These are phyloP conservation scores for Beauveria asiatica DNA, from an alignment of 2,329 filamentous ascomycete genomes.

Conservation along the genomic window DNA sequence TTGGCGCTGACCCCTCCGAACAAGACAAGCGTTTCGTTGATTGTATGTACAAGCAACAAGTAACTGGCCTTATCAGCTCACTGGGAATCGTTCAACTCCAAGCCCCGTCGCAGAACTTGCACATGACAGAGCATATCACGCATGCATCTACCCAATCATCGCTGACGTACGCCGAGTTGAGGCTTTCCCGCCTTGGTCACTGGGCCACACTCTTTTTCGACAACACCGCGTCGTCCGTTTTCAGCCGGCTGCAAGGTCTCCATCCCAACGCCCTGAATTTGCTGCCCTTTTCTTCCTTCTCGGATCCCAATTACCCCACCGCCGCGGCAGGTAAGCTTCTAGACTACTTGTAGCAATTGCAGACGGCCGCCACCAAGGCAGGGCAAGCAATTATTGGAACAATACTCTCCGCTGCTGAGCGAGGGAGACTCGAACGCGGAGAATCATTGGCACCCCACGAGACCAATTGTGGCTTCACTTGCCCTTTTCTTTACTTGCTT, in stretches of 20 bases:
- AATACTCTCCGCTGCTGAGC: neutral
- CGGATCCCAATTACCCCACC: conserved; percentile 5
- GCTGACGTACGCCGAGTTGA: neutral
- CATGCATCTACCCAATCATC: conserved; percentile 3
- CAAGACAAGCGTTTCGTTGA: too few species aligned
- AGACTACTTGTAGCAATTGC: neutral
- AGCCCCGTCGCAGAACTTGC: conserved; percentile 1
- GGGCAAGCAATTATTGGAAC: conserved; percentile 2
- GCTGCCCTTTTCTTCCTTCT: neutral
- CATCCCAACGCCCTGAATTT: conserved; percentile 4
- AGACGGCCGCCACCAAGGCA: neutral
- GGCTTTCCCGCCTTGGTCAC: neutral
- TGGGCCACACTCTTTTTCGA: neutral
- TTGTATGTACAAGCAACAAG: too few species aligned
- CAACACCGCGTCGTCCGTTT: conserved; percentile 2
- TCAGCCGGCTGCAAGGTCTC: conserved; percentile 1
- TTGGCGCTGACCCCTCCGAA: conserved; percentile 10
- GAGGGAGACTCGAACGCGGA: neutral
- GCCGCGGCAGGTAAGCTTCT: conserved; percentile 1
- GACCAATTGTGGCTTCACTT: neutral
- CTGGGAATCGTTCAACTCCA: neutral
- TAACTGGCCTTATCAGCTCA: too few species aligned
- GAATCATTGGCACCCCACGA: neutral
- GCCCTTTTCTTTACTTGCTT: neutral
- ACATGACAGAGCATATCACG: conserved; percentile 7